Conservation (phyloP, 2,329 filamentous ascomycete genomes). For the Fusarium solani-melongenae region DNA sequence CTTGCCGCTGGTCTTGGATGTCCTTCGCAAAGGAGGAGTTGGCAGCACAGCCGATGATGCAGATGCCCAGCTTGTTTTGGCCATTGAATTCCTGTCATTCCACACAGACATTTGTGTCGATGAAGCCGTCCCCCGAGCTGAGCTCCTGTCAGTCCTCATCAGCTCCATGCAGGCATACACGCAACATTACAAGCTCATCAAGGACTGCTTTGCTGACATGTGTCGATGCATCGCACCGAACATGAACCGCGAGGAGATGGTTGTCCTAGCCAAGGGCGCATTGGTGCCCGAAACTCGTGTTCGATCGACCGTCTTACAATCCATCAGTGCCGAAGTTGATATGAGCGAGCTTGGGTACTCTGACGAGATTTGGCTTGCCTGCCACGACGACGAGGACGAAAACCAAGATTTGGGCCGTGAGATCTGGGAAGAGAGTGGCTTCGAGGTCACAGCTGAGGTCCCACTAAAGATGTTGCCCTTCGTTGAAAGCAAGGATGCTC, state of each 20-base stretch:
- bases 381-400: conserved; percentile 89
- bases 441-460: conserved; percentile 74
- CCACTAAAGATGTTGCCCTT: conserved; percentile 79
- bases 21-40: conserved; percentile 84
- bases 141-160: conserved; percentile 78
- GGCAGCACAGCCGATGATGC: conserved; percentile 78
- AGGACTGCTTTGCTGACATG: conserved; percentile 89
- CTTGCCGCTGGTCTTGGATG: conserved; percentile 81
- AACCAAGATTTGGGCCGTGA: conserved; percentile 85
- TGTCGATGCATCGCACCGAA: conserved; percentile 87
- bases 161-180: conserved; percentile 87
- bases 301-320: conserved; percentile 85
- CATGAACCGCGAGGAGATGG: conserved; percentile 78
- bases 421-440: conserved; percentile 95
- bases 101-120: conserved; percentile 86
- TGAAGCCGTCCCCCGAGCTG: conserved; percentile 77
- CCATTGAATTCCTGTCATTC: conserved; percentile 87
- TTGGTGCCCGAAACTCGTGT: conserved; percentile 85
- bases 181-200: conserved; percentile 94
- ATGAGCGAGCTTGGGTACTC: conserved; percentile 88
- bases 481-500: conserved; percentile 80
- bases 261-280: conserved; percentile 78
- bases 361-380: conserved; percentile 92
- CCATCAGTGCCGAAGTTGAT: conserved; percentile 91
- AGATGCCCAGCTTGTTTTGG: conserved; percentile 90